A percentile compares a stretch with the other conserved stretches of the same genome.
phyloP scores from a whole-genome alignment of 768 basidiomycete species.

The Hypholoma fasciculare region DNA sequence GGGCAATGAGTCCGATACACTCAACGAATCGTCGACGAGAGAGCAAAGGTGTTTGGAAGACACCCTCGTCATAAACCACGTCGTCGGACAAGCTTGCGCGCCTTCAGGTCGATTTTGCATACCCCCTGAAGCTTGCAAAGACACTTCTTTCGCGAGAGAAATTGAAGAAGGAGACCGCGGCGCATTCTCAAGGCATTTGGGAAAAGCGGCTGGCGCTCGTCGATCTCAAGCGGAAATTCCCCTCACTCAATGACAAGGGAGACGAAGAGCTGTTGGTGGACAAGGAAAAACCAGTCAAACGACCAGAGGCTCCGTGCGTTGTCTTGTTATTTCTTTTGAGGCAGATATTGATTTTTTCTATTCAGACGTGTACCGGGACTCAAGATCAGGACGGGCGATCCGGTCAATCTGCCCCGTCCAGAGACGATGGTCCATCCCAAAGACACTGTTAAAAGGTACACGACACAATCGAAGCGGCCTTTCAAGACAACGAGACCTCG shows the following conservation, averaged over 20 bases:
- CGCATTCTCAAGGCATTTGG: constrained; percentile 69
- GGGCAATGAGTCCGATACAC: constrained; percentile 89
- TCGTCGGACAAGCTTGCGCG: constrained; percentile 88
- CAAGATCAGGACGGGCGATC: constrained; percentile 52
- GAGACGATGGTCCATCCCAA: constrained; percentile 58
- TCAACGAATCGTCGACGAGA: constrained; percentile 93
- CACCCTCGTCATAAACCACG: constrained; percentile 85
- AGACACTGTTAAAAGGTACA: constrained; percentile 63
- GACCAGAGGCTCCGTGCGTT: constrained; percentile 40
- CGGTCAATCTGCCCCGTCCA: constrained; percentile 39
- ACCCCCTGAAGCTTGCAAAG: constrained; percentile 72
- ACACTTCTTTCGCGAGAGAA: constrained; percentile 71
- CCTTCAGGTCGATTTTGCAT: constrained; percentile 72
- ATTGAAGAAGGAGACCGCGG: constrained; percentile 65
- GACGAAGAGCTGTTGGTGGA: constrained; percentile 77
- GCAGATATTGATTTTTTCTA: constrained; percentile 9
- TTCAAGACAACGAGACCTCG: constrained; percentile 64
- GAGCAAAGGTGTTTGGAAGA: constrained; percentile 92
- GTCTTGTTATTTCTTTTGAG: not conserved
- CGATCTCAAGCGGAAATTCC: constrained; percentile 79
- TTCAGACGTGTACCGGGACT: constrained; percentile 47
- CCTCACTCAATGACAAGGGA: constrained; percentile 54
- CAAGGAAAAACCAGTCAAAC: constrained; percentile 69
- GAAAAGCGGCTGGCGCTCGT: constrained; percentile 72
- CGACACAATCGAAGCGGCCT: constrained; percentile 64